These are phyloP conservation scores for Nicotiana obtusifolia DNA, from an alignment of 257 asterid genomes.

Conservation along the genomic window DNA sequence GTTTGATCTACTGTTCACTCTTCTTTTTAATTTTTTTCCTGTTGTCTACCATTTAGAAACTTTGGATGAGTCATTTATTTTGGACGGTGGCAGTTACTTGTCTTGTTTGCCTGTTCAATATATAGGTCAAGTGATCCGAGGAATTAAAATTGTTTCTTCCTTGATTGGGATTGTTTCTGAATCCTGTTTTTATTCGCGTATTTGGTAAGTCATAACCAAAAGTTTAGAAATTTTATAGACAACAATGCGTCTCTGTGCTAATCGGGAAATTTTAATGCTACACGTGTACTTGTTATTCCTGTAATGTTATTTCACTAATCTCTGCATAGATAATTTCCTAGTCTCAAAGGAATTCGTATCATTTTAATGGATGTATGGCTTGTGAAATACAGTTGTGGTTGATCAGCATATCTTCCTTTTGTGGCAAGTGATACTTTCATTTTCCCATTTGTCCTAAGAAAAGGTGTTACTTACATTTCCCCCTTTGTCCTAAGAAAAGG, in stretches of 20 bases:
- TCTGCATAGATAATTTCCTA: not conserved
- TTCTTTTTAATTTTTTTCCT: not conserved
- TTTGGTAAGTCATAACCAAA: not conserved
- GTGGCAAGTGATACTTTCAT: not conserved
- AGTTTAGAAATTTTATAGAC: not conserved
- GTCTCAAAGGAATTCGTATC: not conserved
- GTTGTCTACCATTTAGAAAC: not conserved
- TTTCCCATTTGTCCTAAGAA: not conserved
- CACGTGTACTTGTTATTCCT: not conserved
- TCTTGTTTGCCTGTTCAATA: not conserved
- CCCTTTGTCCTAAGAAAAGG: not conserved
- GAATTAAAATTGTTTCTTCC: not conserved
- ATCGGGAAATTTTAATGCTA: not conserved
- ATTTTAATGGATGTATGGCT: not conserved
- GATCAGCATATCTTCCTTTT: not conserved
- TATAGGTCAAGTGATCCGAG: not conserved
- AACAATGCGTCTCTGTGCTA: not conserved
- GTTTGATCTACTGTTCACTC: constrained; percentile 10
- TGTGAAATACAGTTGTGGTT: not conserved
- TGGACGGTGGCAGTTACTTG: not conserved
- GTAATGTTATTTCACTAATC: not conserved
- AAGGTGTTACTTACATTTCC: not conserved
- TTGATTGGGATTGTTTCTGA: not conserved
- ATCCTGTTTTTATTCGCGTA: not conserved
- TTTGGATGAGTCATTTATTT: not conserved